These are phyloP conservation scores for Stagonosporopsis chrysanthemi DNA, from an alignment of 2,329 filamentous ascomycete genomes.

Conservation along the genomic window DNA sequence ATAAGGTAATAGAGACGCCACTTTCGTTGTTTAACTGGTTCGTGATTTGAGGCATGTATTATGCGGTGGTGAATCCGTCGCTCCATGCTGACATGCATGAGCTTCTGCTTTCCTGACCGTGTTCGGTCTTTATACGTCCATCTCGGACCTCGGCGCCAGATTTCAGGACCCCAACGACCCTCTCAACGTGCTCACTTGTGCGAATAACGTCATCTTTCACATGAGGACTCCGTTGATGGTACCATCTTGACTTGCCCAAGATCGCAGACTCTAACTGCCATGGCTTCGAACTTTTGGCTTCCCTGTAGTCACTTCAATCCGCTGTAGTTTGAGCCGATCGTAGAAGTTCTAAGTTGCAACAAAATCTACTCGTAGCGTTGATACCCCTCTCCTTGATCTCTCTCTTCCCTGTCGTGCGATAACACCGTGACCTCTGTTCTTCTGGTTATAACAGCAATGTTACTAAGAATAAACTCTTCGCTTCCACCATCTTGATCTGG, in stretches of 20 bases:
- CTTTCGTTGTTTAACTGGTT: slow-evolving; percentile 23
- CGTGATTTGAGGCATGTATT: slow-evolving; percentile 10
- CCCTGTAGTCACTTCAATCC: background rate
- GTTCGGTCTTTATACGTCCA: slow-evolving; percentile 11
- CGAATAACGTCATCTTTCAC: slow-evolving; percentile 9
- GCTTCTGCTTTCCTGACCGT: slow-evolving; percentile 12
- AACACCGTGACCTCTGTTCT: slow-evolving; percentile 11
- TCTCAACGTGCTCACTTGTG: slow-evolving; percentile 11
- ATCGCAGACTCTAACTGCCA: background rate
- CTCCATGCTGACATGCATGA: background rate
- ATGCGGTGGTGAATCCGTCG: no score
- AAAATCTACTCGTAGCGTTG: background rate
- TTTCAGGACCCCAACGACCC: slow-evolving; percentile 8
- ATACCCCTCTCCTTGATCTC: background rate
- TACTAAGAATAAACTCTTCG: slow-evolving; percentile 19
- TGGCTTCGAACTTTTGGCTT: background rate
- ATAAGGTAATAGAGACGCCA: slow-evolving; percentile 22
- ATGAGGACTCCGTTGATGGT: background rate
- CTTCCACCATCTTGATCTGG: slow-evolving; percentile 5
- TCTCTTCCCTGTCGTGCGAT: background rate
- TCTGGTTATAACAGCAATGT: slow-evolving; percentile 13
- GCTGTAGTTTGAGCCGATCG: no score
- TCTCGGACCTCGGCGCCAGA: slow-evolving; percentile 7
- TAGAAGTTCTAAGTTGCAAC: background rate
- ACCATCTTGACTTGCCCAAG: background rate